Conservation (phyloP, 148 eudicot genomes). For the Linanthus parryae region DNA sequence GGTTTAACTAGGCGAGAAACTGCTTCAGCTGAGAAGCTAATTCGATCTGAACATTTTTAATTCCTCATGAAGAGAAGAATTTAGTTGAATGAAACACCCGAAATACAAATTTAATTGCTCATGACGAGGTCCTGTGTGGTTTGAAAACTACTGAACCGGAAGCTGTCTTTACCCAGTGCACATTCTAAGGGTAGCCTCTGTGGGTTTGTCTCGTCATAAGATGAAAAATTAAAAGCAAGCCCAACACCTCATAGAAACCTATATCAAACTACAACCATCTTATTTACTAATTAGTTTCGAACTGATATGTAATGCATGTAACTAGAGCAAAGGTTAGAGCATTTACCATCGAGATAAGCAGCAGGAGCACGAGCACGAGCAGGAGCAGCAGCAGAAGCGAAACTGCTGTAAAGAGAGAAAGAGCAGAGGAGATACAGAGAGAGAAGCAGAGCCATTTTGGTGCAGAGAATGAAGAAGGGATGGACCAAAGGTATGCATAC, state of each 20-base stretch:
- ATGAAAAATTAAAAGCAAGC: no score
- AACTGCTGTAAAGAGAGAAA: slow-evolving; percentile 16
- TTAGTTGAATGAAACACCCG: not conserved
- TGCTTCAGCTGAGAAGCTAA: not conserved
- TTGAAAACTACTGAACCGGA: not conserved
- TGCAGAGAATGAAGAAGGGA: no score
- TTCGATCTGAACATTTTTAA: not conserved
- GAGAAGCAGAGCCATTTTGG: slow-evolving; percentile 14
- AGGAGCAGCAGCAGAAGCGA: slow-evolving; percentile 17
- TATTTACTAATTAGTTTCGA: no score
- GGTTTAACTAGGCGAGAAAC: no score
- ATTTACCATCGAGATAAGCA: slow-evolving; percentile 18
- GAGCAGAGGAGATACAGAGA: slow-evolving; percentile 10
- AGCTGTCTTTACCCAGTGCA: not conserved
- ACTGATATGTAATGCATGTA: not conserved
- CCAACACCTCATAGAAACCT: no score
- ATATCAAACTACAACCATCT: no score
- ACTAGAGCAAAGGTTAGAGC: not conserved
- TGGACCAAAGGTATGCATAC: no score
- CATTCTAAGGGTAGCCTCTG: not conserved
- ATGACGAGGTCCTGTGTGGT: not conserved
- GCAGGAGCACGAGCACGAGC: no score
- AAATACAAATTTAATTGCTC: not conserved
- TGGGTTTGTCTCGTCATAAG: not conserved
- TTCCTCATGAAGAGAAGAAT: not conserved